Percentiles rank a stretch among this genome's conserved stretches.
Evolutionary conservation across 352 stramenopile species (phyloP).

Genomic region (Hyaloperonospora brassicae): DNA sequence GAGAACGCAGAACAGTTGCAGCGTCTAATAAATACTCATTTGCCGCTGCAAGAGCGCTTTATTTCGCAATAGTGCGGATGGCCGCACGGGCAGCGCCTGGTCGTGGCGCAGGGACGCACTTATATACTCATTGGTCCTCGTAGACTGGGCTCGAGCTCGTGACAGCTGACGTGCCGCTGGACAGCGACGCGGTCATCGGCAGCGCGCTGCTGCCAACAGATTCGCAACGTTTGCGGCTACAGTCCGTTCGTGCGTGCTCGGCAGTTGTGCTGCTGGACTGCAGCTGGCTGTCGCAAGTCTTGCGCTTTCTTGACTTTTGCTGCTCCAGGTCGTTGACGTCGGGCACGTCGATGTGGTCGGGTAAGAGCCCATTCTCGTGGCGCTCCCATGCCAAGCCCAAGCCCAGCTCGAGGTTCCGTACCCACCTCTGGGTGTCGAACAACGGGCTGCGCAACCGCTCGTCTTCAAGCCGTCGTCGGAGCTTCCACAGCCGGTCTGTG

Average conservation of each 20-base stretch:
- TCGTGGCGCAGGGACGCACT: too few species aligned
- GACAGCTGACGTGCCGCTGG: constrained; percentile 9
- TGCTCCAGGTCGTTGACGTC: constrained; percentile 57
- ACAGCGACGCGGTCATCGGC: constrained; percentile 30
- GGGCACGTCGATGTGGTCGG: constrained; percentile 74
- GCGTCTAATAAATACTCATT: constrained; percentile 25
- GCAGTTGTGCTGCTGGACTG: background rate
- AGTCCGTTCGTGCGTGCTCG: constrained; percentile 4
- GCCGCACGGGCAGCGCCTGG: too few species aligned
- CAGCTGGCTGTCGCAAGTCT: constrained; percentile 9
- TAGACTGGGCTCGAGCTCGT: constrained; percentile 7
- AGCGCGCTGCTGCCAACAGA: constrained; percentile 23
- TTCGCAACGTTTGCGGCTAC: constrained; percentile 2
- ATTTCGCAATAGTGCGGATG: constrained; percentile 21
- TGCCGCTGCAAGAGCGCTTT: constrained; percentile 24
- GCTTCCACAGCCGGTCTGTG: constrained; percentile 69
- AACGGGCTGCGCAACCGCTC: constrained; percentile 53
- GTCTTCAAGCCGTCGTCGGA: constrained; percentile 69
- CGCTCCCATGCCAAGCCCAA: constrained; percentile 63
- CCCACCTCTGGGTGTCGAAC: constrained; percentile 79
- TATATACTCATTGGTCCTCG: constrained; percentile 26
- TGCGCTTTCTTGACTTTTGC: constrained; percentile 15
- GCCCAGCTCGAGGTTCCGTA: constrained; percentile 79
- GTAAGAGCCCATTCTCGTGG: constrained; percentile 52
- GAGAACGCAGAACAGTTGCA: background rate